Evolutionary conservation across 371 early-diverging fungal species (phyloP), one percentile per base, ranked within the genome.

Genomic region (Rhizopus sp.): DNA sequence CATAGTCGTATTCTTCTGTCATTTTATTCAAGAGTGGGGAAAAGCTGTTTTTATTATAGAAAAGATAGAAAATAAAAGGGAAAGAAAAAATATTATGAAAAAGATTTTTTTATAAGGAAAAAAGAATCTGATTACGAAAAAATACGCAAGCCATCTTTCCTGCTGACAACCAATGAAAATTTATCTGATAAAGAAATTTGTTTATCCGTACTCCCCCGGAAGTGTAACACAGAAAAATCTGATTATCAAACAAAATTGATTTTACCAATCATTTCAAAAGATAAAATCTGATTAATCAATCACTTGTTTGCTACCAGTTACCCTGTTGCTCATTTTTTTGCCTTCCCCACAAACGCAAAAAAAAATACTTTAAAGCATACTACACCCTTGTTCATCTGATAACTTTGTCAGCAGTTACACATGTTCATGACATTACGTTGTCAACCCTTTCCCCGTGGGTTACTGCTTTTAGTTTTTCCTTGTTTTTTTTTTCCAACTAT

Each of bases 1-100:
- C 96, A 72, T 94, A 96, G 67, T 95, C 96, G 53, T 75, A 73
- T 17, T 88, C 89, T 50, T 69, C 75, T 33, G 60, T 51, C 69
- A 69, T 69, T 52, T 55, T 54, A 23, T 12, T 16, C 16, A 31
- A 39, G 53, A 45, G 63, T 30, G 55, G 55, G 64, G 64, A 16
- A 54, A 23, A 34, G 5, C 35, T 15, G 17, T 23, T 23, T 29
- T 49, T 13, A 31, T 16, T 17, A 57, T 42, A 37, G 49, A 46
- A 58, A 40, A 53, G 32, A 54, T 4, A 54, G 45, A 33, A 30
- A 34, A 55, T 55, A 55, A 57, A 59, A 51, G 44, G 38, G 31
- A 58, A 50, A 33, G 39, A 42, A 45, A 16, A 47, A 42, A 30
- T 30, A 51, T 7, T 44, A 52, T 38, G 32, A 61, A 15, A 31